Evolutionary conservation across 2,329 filamentous ascomycete genomes (phyloP).

Genomic region (Colletotrichum acutatum): DNA sequence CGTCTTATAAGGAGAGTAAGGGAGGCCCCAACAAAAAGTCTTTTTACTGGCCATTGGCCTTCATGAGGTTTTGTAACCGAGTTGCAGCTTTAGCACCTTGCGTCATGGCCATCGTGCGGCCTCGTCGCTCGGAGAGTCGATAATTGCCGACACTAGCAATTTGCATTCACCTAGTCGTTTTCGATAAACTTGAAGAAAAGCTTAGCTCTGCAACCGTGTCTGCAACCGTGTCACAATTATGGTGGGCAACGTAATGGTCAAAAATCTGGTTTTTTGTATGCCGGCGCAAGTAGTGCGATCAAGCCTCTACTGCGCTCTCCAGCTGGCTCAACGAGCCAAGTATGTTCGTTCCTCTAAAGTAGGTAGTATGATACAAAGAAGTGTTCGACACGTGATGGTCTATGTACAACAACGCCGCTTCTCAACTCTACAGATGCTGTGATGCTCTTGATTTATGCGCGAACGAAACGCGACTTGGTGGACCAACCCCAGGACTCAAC

Average conservation of each 20-base stretch:
- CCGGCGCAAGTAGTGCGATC: not conserved
- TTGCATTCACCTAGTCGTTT: not conserved
- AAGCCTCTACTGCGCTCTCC: not conserved
- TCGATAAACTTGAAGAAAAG: not conserved
- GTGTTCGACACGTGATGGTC: not conserved
- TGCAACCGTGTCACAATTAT: not conserved
- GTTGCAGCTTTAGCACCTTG: not conserved
- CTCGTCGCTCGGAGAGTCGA: not conserved
- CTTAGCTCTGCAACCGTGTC: not conserved
- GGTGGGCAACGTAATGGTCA: not conserved
- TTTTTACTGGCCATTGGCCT: not conserved
- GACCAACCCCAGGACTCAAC: slow-evolving; percentile 29
- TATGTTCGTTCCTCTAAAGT: not conserved
- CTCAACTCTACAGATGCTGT: not conserved
- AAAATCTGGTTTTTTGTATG: not conserved
- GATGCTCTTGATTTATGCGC: not conserved
- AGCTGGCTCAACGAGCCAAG: not conserved
- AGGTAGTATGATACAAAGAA: slow-evolving; percentile 6
- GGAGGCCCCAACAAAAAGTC: not conserved
- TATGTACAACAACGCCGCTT: not conserved
- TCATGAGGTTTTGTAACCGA: not conserved
- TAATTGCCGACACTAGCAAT: not conserved
- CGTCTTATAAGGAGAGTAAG: not conserved
- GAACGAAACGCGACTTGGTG: slow-evolving; percentile 33
- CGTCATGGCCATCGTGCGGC: not conserved